A percentile compares a stretch with the other conserved stretches of the same genome.
Conservation (phyloP, 805 yeast genomes). For the Nakazawaea ernobii region DNA sequence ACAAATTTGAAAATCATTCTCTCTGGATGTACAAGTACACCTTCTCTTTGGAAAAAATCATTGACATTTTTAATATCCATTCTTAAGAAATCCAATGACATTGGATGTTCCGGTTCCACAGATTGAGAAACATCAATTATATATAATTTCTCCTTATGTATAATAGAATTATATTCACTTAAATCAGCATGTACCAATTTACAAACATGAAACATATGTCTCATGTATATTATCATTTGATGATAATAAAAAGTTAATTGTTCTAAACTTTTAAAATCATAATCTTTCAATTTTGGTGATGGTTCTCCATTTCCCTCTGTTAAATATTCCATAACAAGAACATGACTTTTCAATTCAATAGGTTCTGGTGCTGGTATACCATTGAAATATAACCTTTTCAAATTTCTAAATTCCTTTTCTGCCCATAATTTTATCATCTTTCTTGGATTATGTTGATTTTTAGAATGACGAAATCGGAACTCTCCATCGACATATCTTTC, state of each 20-base stretch:
- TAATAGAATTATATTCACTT: slow-evolving; percentile 88
- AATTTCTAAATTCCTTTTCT: slow-evolving; percentile 91
- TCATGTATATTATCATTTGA: slow-evolving; percentile 77
- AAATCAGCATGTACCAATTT: slow-evolving; percentile 94
- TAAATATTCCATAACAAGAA: slow-evolving; percentile 89
- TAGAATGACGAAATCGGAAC: slow-evolving; percentile 81
- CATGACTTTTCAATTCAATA: slow-evolving; percentile 80
- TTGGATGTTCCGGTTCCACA: slow-evolving; percentile 97
- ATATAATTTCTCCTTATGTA: slow-evolving; percentile 72
- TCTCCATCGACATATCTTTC: slow-evolving; percentile 97
- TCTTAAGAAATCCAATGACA: slow-evolving; percentile 88
- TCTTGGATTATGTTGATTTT: slow-evolving; percentile 85
- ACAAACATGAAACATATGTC: slow-evolving; percentile 83
- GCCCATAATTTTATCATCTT: slow-evolving; percentile 99
- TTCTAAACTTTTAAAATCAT: slow-evolving; percentile 61
- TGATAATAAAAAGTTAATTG: slow-evolving; percentile 66
- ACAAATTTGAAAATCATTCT: slow-evolving; percentile 75
- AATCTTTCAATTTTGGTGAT: slow-evolving; percentile 84
- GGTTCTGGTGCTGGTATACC: slow-evolving; percentile 97
- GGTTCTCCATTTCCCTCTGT: slow-evolving; percentile 79
- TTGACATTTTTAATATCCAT: slow-evolving; percentile 98
- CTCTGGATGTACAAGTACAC: slow-evolving; percentile 76
- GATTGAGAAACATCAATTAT: slow-evolving; percentile 96
- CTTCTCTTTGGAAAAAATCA: slow-evolving; percentile 72
- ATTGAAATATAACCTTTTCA: slow-evolving; percentile 69